Evolutionary conservation across 2,329 filamentous ascomycete species (phyloP).

Genomic region (Aspergillus udagawae): DNA sequence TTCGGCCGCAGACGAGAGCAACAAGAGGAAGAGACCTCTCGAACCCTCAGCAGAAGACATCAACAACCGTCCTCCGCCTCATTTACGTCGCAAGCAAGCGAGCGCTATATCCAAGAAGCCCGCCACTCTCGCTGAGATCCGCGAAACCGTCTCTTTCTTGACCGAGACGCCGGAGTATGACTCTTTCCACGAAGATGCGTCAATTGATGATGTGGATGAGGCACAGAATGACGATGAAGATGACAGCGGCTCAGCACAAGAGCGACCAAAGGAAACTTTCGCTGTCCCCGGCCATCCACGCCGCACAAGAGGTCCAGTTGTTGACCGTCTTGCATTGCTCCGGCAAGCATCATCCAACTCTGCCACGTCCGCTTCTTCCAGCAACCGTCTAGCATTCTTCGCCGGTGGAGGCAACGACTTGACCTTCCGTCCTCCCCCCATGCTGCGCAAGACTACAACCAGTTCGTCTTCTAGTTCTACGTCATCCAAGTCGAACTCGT

Average conservation of each 20-base stretch:
- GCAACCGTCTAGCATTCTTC: constrained; percentile 33
- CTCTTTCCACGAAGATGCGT: constrained; percentile 52
- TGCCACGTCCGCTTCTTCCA: constrained; percentile 24
- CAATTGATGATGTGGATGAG: constrained; percentile 45
- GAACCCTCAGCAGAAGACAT: constrained; percentile 39
- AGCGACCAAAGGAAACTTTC: constrained; percentile 19
- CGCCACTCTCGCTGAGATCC: constrained; percentile 72
- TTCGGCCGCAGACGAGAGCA: constrained; percentile 15
- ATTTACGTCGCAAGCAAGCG: constrained; percentile 57
- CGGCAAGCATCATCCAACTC: constrained; percentile 44
- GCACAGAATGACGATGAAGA: constrained; percentile 43
- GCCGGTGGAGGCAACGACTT: constrained; percentile 19
- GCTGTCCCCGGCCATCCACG: constrained; percentile 32
- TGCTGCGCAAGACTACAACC: constrained; percentile 29
- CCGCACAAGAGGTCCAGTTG: constrained; percentile 39
- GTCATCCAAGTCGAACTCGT: constrained; percentile 18
- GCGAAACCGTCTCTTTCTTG: constrained; percentile 76
- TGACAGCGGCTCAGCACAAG: constrained; percentile 17
- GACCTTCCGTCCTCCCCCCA: constrained; percentile 31
- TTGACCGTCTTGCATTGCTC: constrained; percentile 43
- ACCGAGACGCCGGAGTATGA: constrained; percentile 63
- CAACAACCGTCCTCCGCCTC: constrained; percentile 53
- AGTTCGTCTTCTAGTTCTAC: constrained; percentile 27
- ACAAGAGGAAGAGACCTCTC: constrained; percentile 41
- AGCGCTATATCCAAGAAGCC: constrained; percentile 61